Percentiles rank a stretch among this genome's conserved stretches.
phyloP scores from a whole-genome alignment of 768 basidiomycete genomes.

The Boletus rubescentipes region DNA sequence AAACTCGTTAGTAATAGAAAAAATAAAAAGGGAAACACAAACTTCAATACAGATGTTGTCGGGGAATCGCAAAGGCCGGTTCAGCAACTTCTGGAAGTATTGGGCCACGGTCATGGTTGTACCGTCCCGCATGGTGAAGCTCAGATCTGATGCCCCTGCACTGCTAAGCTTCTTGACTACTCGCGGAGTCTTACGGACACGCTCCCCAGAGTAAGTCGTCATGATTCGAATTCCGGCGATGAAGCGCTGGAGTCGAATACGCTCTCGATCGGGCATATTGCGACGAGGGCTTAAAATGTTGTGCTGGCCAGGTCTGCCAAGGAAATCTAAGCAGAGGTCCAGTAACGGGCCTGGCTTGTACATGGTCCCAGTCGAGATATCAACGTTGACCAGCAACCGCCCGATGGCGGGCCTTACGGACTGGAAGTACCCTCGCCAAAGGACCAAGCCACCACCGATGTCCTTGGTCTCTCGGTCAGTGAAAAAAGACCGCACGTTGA shows the following conservation, averaged over 20 bases:
- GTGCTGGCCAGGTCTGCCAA: conserved; percentile 35
- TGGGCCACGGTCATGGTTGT: conserved; percentile 54
- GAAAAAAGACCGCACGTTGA: conserved; percentile 76
- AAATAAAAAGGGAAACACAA: conserved; percentile 10
- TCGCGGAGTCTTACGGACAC: conserved; percentile 45
- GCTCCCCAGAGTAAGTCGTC: conserved; percentile 40
- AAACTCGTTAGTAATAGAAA: conserved; percentile 22
- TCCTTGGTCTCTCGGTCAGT: conserved; percentile 50
- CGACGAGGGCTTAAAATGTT: conserved; percentile 40
- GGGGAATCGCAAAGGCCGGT: conserved; percentile 56
- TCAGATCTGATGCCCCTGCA: conserved; percentile 51
- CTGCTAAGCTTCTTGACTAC: conserved; percentile 60
- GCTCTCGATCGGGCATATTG: conserved; percentile 50
- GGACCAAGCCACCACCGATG: conserved; percentile 62
- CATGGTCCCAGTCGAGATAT: conserved; percentile 77
- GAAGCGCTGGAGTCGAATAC: conserved; percentile 54
- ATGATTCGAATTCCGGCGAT: conserved; percentile 51
- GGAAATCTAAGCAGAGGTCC: conserved; percentile 55
- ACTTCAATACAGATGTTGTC: conserved; percentile 71
- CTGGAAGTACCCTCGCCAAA: conserved; percentile 84
- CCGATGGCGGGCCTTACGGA: conserved; percentile 68
- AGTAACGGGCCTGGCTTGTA: conserved; percentile 64
- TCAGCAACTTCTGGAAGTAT: conserved; percentile 57
- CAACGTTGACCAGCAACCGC: conserved; percentile 68
- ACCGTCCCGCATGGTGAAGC: conserved; percentile 60